These are phyloP conservation scores for Clathrus columnatus DNA, from an alignment of 768 basidiomycete species.

Conservation along the genomic window DNA sequence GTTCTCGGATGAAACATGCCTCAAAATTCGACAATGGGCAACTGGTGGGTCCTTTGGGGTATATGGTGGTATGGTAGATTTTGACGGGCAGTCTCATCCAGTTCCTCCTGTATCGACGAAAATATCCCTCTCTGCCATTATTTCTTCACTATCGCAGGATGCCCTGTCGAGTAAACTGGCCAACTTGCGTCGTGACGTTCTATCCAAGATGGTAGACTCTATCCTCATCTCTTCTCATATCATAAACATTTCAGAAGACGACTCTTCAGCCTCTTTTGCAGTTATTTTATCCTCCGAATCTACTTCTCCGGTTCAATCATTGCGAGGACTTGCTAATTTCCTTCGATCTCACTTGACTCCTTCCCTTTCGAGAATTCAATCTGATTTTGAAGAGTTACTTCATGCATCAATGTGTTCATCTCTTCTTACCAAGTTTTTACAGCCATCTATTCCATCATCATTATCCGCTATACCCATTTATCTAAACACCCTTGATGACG, in stretches of 20 bases:
- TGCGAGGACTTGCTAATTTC: conserved; percentile 55
- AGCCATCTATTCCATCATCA: conserved; percentile 61
- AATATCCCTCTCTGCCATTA: conserved; percentile 43
- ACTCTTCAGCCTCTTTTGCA: conserved; percentile 31
- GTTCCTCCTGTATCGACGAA: conserved; percentile 48
- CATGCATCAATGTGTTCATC: conserved; percentile 51
- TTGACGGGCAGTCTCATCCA: conserved; percentile 21
- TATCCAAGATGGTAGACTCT: conserved; percentile 48
- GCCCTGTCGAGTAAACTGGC: conserved; percentile 49
- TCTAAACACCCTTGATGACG: conserved; percentile 45
- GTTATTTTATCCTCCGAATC: conserved; percentile 25
- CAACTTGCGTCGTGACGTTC: conserved; percentile 58
- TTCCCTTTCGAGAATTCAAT: conserved; percentile 40
- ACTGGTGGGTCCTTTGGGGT: conserved; percentile 31
- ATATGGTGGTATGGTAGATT: neutral
- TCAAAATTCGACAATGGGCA: conserved; percentile 45
- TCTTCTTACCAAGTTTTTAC: conserved; percentile 56
- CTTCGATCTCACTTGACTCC: conserved; percentile 50
- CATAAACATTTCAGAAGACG: conserved; percentile 29
- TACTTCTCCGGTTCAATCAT: conserved; percentile 40
- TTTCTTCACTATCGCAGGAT: conserved; percentile 48
- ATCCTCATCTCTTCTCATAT: conserved; percentile 45
- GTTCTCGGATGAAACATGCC: conserved; percentile 32
- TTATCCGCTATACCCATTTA: conserved; percentile 53
- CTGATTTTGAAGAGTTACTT: conserved; percentile 45